These are phyloP conservation scores for Thelonectria olida DNA, from an alignment of 2,329 filamentous ascomycete species.

Conservation along the genomic window DNA sequence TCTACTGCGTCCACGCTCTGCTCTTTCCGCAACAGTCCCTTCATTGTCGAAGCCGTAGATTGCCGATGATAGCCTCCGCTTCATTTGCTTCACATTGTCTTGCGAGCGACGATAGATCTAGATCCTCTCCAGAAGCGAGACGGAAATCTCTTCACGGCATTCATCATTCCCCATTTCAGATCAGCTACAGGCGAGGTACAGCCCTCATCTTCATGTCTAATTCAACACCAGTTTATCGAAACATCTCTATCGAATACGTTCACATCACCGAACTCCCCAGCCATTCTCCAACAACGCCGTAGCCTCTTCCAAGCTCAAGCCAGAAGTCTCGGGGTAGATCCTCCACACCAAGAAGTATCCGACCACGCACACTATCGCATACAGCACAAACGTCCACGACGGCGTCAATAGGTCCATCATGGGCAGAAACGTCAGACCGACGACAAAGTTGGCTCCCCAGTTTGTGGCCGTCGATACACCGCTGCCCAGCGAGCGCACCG, in stretches of 20 bases:
- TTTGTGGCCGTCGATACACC: slow-evolving; percentile 81
- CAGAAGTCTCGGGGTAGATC: slow-evolving; percentile 89
- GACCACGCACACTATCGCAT: slow-evolving; percentile 73
- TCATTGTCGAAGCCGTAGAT: slow-evolving; percentile 18
- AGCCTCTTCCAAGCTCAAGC: slow-evolving; percentile 83
- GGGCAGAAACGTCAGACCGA: slow-evolving; percentile 88
- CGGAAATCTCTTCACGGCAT: slow-evolving; percentile 16
- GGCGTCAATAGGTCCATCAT: slow-evolving; percentile 83
- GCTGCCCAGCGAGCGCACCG: slow-evolving; percentile 77
- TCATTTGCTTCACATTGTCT: not conserved
- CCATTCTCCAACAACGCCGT: slow-evolving; percentile 74
- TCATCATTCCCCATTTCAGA: not conserved
- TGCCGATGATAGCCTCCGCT: slow-evolving; percentile 30
- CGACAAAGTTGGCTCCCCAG: slow-evolving; percentile 87
- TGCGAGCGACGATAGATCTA: no score
- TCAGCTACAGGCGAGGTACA: not conserved
- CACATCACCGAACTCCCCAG: slow-evolving; percentile 71
- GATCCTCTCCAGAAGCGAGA: no score
- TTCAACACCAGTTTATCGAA: not conserved
- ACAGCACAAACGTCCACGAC: slow-evolving; percentile 82
- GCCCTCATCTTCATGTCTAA: slow-evolving; percentile 7
- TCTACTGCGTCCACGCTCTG: not conserved
- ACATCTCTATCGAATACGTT: not conserved
- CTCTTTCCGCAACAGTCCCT: not conserved
- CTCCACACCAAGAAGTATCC: slow-evolving; percentile 76